Evolutionary conservation across 805 yeast species (phyloP), one percentile per base, ranked within the genome.

Genomic region (Starmera quercuum): DNA sequence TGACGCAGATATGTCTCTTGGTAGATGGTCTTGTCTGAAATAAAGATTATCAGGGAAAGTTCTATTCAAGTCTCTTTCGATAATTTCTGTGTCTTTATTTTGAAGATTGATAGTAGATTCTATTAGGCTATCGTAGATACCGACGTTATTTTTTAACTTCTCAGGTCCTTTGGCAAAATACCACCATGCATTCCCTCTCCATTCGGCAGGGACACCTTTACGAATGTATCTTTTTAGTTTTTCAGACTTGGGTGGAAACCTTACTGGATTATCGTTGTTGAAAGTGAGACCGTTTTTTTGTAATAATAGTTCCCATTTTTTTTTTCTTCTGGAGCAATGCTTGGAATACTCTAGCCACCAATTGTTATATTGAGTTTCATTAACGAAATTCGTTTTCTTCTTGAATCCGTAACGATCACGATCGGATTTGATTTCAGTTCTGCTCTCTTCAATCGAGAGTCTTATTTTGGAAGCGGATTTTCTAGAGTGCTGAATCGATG

Each of bases 111-210:
- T 45, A 0, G 90, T 76, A 42, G 78, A 76, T 11, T 59, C 61
- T 25, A 85, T 77, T 20, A 90, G 65, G 39, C 66, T 63, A 29
- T 77, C 83, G 54, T 88, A 92, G 3, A 83, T 69, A 1, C 95
- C 95, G 12, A 62, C 63, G 51, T 88, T 76, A 26, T 75, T 74
- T 44, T 71, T 75, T 36, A 86, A 58, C 44, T 69, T 70, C 34
- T 83, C 92, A 35, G 77, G 70, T 3, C 97, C 98, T 18, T 78
- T 78, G 7, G 95, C 95, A 56, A 84, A 90, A 63, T 77, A 80
- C 68, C 92, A 90, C 98, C 98, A 90, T 1, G 97, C 96, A 44
- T 75, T 73, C 2, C 98, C 98, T 44, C 98, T 66, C 97, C 96
- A 90, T 53, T 86, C 96, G 0, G 95, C 88, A 0, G 98, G 97